Conservation (phyloP, 306 rosid species). For the Fragaria nilgerrensis region DNA sequence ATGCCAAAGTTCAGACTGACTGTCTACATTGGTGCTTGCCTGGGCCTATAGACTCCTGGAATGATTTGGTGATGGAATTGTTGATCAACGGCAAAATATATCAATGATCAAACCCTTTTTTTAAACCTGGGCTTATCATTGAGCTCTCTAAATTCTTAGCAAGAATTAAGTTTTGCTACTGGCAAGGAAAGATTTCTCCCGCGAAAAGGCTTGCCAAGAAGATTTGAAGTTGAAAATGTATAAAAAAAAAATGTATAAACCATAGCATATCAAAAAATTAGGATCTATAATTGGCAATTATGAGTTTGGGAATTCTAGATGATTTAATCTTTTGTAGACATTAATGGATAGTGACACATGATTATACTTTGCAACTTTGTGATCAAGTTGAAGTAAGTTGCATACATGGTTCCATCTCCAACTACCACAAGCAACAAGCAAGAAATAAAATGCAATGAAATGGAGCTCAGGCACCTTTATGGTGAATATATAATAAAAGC, state of each 20-base stretch:
- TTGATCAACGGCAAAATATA: conserved; percentile 35
- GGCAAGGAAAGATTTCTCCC: neutral
- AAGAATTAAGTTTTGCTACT: neutral
- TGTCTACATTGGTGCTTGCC: conserved; percentile 80
- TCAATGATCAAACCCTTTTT: conserved; percentile 3
- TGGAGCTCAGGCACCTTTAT: neutral
- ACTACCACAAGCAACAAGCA: neutral
- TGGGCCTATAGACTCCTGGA: conserved; percentile 94
- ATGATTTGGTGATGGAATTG: conserved; percentile 65
- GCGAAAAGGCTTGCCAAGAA: neutral
- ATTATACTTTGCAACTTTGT: neutral
- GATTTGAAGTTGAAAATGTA: neutral
- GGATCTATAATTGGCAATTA: neutral
- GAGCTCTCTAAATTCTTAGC: conserved; percentile 3
- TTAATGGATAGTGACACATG: neutral
- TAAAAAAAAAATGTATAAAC: neutral
- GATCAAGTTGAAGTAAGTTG: neutral
- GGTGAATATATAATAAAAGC: neutral
- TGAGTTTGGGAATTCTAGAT: neutral
- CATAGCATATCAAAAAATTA: neutral
- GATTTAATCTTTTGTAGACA: neutral
- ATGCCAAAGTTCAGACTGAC: conserved; percentile 46
- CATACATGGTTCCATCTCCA: neutral
- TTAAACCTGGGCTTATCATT: neutral
- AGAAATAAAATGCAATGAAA: neutral